These are phyloP conservation scores for Claviceps paspali DNA, from an alignment of 2,329 filamentous ascomycete species.

Conservation along the genomic window DNA sequence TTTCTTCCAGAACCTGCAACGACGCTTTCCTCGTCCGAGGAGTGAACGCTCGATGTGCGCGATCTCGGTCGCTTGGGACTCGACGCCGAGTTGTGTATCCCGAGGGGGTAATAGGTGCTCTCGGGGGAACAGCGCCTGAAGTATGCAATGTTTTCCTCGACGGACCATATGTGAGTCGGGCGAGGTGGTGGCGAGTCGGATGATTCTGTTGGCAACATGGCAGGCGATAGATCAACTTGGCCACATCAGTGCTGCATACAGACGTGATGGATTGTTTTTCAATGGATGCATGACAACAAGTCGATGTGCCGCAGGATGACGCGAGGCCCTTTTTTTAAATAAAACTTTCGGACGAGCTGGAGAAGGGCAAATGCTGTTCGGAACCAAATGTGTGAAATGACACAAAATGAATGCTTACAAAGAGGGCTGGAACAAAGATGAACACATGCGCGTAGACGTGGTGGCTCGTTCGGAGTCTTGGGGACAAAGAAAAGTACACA, in stretches of 20 bases:
- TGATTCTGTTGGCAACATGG: neutral
- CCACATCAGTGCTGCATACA: neutral
- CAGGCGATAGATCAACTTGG: neutral
- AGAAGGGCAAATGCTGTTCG: slow-evolving; percentile 1
- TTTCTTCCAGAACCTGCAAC: neutral
- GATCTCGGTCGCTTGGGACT: neutral
- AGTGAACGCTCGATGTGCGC: slow-evolving; percentile 1
- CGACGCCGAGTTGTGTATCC: neutral
- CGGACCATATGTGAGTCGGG: neutral
- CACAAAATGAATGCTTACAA: neutral
- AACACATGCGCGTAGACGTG: neutral
- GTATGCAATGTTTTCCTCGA: slow-evolving; percentile 1
- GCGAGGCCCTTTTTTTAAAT: neutral
- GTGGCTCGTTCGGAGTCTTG: neutral
- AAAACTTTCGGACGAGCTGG: too few species aligned
- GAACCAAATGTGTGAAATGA: neutral
- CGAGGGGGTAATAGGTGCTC: neutral
- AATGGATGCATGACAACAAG: neutral
- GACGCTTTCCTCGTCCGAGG: neutral
- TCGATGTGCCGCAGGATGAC: neutral
- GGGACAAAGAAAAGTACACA: neutral
- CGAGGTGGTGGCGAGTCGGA: neutral
- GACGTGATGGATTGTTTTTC: neutral
- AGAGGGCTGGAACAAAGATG: slow-evolving; percentile 1
- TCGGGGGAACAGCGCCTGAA: neutral